A percentile compares a stretch with the other conserved stretches of the same genome.
Evolutionary conservation across 1,284 basidiomycete species (phyloP).

Genomic region (Rhodotorula sp.): DNA sequence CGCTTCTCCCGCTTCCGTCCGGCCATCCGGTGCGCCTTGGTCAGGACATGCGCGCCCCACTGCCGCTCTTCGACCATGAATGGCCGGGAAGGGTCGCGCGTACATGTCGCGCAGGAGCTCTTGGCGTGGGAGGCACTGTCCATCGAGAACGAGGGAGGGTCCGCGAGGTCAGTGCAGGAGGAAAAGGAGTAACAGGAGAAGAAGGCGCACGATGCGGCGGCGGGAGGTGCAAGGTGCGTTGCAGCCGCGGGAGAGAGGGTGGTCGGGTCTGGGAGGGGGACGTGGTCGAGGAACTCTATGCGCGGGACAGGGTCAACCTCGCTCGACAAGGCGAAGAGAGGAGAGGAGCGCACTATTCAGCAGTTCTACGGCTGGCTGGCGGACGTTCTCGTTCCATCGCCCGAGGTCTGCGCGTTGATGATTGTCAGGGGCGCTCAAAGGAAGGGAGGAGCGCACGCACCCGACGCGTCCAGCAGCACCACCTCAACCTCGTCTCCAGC

Average conservation of each 20-base stretch:
- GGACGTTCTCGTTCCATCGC: conserved; percentile 59
- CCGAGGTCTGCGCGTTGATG: conserved; percentile 57
- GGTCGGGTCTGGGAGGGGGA: conserved; percentile 62
- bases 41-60: conserved; percentile 69
- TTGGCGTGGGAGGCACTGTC: conserved; percentile 55
- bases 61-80: conserved; percentile 72
- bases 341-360: conserved; percentile 22
- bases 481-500: conserved; percentile 49
- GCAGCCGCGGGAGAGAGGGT: conserved; percentile 60
- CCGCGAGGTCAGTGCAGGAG: too few species aligned
- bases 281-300: conserved; percentile 64
- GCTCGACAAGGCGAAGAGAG: neutral
- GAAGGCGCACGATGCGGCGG: conserved; percentile 15
- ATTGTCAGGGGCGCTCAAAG: neutral
- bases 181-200: conserved; percentile 1
- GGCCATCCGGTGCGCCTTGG: conserved; percentile 20
- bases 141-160: too few species aligned
- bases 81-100: conserved; percentile 63
- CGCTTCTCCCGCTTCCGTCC: conserved; percentile 3
- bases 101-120: conserved; percentile 66
- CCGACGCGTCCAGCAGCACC: conserved; percentile 71
- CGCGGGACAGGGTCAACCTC: conserved; percentile 2
- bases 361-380: conserved; percentile 44
- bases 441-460: conserved; percentile 53
- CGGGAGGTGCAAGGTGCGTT: conserved; percentile 52